These are phyloP conservation scores for Penicillium roqueforti DNA, from an alignment of 495 filamentous ascomycete genomes.

Conservation along the genomic window DNA sequence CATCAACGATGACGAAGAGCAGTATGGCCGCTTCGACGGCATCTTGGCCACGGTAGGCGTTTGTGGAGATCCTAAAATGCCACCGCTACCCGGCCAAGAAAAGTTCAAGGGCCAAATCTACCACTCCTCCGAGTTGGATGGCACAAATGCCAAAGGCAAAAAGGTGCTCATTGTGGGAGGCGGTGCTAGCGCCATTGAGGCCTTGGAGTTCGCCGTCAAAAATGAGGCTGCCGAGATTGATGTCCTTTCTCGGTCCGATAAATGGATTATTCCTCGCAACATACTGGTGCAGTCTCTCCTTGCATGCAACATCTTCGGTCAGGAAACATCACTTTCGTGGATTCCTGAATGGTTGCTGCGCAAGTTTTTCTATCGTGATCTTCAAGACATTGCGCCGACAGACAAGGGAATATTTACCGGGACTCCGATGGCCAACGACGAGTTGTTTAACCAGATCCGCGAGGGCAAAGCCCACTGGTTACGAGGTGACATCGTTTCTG, in stretches of 20 bases:
- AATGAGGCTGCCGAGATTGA: conserved; percentile 63
- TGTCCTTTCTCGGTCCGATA: conserved; percentile 73
- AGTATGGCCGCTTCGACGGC: conserved; percentile 70
- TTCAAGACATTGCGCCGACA: conserved; percentile 69
- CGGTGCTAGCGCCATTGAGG: conserved; percentile 79
- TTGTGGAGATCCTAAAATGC: conserved; percentile 73
- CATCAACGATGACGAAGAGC: conserved; percentile 68
- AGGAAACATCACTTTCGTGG: conserved; percentile 68
- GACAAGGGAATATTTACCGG: conserved; percentile 65
- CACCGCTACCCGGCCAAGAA: conserved; percentile 59
- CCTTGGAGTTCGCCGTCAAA: conserved; percentile 71
- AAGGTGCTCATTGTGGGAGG: conserved; percentile 72
- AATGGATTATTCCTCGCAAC: conserved; percentile 87
- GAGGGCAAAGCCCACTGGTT: conserved; percentile 72
- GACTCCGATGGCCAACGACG: conserved; percentile 82
- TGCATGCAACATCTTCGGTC: conserved; percentile 72
- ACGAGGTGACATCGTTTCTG: conserved; percentile 68
- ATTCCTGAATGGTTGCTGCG: conserved; percentile 72
- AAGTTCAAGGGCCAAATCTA: conserved; percentile 63
- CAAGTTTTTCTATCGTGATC: conserved; percentile 80
- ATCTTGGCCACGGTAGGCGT: conserved; percentile 74
- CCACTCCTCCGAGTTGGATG: conserved; percentile 71
- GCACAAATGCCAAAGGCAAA: conserved; percentile 65
- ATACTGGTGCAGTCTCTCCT: conserved; percentile 68
- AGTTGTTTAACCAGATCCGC: conserved; percentile 75